Percentiles rank a stretch among this genome's conserved stretches.
phyloP scores from a whole-genome alignment of 202 grass and related monocot species.

The Cymbopogon flexuosus region DNA sequence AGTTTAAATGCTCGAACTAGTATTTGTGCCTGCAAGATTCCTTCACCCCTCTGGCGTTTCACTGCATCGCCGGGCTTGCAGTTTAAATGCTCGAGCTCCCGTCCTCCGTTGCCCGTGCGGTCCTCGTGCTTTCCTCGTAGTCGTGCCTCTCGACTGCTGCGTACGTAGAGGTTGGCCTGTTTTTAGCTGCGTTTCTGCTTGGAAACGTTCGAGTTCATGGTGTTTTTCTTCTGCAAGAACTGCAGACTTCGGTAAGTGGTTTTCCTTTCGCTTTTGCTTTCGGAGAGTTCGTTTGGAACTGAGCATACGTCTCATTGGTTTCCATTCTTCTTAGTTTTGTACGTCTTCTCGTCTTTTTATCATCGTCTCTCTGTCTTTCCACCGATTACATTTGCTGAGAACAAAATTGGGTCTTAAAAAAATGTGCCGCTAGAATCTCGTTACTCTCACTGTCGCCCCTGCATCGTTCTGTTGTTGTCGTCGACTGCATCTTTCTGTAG shows the following conservation, averaged over 20 bases:
- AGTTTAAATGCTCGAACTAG: slow-evolving; percentile 33
- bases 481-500: not conserved
- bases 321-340: slow-evolving; percentile 17
- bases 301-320: slow-evolving; percentile 7
- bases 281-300: not conserved
- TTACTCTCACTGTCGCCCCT: slow-evolving; percentile 15
- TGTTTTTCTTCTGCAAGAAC: slow-evolving; percentile 5
- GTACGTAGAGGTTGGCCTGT: not conserved
- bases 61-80: not conserved
- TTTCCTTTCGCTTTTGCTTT: slow-evolving; percentile 10
- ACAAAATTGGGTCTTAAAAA: slow-evolving; percentile 25
- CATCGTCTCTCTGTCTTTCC: not conserved
- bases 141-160: slow-evolving; percentile 21
- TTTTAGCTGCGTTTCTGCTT: slow-evolving; percentile 5
- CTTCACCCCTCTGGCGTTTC: not conserved
- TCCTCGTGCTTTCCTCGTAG: not conserved
- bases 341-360: not conserved
- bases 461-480: not conserved
- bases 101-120: not conserved
- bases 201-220: slow-evolving; percentile 42
- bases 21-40: slow-evolving; percentile 25
- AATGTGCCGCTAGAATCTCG: slow-evolving; percentile 8
- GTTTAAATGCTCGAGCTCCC: no score
- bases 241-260: slow-evolving; percentile 15
- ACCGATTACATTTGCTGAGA: slow-evolving; percentile 2